These are phyloP conservation scores for Alternaria incomplexa DNA, from an alignment of 2,329 filamentous ascomycete species.

Conservation along the genomic window DNA sequence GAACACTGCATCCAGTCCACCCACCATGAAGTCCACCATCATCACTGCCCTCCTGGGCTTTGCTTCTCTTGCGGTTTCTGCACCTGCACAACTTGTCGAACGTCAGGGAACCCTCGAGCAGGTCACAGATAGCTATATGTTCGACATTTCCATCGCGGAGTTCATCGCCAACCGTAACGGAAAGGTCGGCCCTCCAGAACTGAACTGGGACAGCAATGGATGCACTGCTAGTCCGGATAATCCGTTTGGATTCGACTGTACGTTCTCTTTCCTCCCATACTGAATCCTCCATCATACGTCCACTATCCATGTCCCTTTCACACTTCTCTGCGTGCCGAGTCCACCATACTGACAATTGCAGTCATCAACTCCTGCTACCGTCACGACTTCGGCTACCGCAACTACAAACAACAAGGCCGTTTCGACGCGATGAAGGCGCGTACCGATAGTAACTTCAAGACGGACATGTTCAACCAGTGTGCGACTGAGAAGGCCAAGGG, in stretches of 20 bases:
- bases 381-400: constrained; percentile 62
- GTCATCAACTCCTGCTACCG: constrained; percentile 49
- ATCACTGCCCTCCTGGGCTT: background rate
- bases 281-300: too few species aligned
- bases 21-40: background rate
- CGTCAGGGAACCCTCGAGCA: background rate
- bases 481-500: constrained; percentile 16
- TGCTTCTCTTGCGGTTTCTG: background rate
- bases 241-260: constrained; percentile 42
- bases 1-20: background rate
- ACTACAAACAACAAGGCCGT: constrained; percentile 58
- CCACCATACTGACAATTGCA: background rate
- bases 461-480: constrained; percentile 44
- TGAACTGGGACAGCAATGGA: constrained; percentile 47
- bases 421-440: constrained; percentile 42
- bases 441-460: constrained; percentile 60
- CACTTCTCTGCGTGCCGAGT: too few species aligned
- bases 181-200: constrained; percentile 45
- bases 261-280: background rate
- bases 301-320: too few species aligned
- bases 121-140: constrained; percentile 57
- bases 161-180: constrained; percentile 54
- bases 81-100: background rate
- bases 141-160: constrained; percentile 49
- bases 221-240: constrained; percentile 44